Percentiles rank a stretch among this genome's conserved stretches.
Conservation (phyloP, 768 basidiomycete genomes). For the Rhizopogon roseolus region DNA sequence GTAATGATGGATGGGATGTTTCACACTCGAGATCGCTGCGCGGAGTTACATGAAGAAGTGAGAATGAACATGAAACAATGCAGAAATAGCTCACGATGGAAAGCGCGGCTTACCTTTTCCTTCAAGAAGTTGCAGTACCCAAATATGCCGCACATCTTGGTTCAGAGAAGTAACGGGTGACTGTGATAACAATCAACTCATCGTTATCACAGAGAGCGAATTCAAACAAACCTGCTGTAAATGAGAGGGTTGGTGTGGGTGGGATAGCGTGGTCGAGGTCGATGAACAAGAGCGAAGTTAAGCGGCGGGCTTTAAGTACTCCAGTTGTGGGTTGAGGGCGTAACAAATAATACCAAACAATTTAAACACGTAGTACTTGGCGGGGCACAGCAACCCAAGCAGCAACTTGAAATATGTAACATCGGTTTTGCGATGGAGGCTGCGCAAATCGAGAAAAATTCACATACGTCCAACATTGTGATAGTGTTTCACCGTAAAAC, state of each 20-base stretch:
- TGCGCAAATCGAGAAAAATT: neutral
- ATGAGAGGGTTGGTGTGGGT: neutral
- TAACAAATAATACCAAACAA: slow-evolving; percentile 27
- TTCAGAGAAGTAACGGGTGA: neutral
- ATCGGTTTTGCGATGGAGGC: neutral
- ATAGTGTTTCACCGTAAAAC: too few species aligned
- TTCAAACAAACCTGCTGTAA: slow-evolving; percentile 7
- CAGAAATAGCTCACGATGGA: neutral
- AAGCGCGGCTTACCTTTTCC: slow-evolving; percentile 71
- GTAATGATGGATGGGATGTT: slow-evolving; percentile 4
- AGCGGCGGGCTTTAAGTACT: slow-evolving; percentile 25
- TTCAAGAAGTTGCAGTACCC: slow-evolving; percentile 92
- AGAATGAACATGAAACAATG: neutral
- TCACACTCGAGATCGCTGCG: neutral
- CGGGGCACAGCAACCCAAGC: neutral
- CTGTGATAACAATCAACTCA: slow-evolving; percentile 6
- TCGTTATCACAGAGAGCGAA: neutral
- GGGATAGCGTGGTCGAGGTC: slow-evolving; percentile 5
- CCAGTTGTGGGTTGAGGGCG: slow-evolving; percentile 23
- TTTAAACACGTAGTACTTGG: neutral
- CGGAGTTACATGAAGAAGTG: neutral
- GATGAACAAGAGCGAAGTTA: slow-evolving; percentile 8
- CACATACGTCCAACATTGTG: neutral
- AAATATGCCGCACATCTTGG: slow-evolving; percentile 90
- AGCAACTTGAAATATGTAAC: too few species aligned